Evolutionary conservation across 2,329 filamentous ascomycete genomes (phyloP), one percentile per base, ranked within the genome.

Genomic region (Xylaria sp.): DNA sequence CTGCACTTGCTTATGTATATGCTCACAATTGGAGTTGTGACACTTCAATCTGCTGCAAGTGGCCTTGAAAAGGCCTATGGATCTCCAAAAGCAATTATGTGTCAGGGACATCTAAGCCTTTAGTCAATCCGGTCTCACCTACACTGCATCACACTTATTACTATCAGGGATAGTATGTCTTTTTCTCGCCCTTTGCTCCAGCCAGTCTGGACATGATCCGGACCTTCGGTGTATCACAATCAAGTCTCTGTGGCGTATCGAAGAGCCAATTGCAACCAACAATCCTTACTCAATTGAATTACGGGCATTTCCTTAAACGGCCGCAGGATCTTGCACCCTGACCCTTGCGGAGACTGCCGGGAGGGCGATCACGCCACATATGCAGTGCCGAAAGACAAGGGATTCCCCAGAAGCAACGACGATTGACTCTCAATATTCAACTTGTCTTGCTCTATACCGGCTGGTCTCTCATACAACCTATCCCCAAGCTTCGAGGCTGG

Each of bases 321-420:
- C 41, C 31, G 51, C 46, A 57, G 20, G 62, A 58, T 60, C 68
- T 70, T 51, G 62, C 25, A 33, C 49, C 13, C 23, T 10, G n/a
- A 52, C 55, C 64, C 67, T 64, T 67, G 25, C 52, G 56, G 23
- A 55, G 58, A 18, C 64, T 60, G 64, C 33, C 52, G 61, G 23
- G 46, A 64, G 39, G 54, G 43, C 20, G 49, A 41, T 67, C 54
- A 55, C 65, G 55, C 61, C 61, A 67, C 61, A 18, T 51, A 58
- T 54, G 57, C 49, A 57, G 51, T 48, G 13, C 15, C 20, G 10
- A 57, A 52, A 62, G 43, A 46, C 33, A 25, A 41, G 60, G 43
- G 43, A 57, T 55, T 48, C 49, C 23, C 56, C 57, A 62, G 59
- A 56, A 56, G 51, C 51, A 56, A 48, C 23, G 43, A 4, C 41